Conservation (phyloP, 1,139 yeast species). For the Debaryomyces sp. region DNA sequence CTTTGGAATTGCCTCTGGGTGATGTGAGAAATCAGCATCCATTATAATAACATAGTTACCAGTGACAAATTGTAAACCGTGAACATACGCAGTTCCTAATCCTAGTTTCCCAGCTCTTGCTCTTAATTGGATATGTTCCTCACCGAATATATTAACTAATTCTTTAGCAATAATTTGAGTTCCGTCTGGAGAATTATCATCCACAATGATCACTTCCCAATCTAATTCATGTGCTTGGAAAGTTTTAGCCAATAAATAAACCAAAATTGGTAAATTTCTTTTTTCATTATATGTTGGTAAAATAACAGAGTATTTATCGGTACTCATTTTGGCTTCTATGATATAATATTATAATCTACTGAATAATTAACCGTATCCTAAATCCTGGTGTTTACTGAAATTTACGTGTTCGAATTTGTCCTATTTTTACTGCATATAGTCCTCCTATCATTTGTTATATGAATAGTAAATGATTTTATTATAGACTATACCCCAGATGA, state of each 20-base stretch:
- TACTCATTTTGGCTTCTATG: constrained; percentile 12
- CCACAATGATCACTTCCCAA: constrained; percentile 83
- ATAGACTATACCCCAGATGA: constrained; percentile 3
- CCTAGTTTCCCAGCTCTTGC: constrained; percentile 83
- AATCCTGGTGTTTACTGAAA: neutral
- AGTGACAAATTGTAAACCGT: constrained; percentile 71
- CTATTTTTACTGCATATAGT: neutral
- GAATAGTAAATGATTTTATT: neutral
- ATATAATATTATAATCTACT: neutral
- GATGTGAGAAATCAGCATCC: constrained; percentile 88
- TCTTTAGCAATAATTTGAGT: constrained; percentile 75
- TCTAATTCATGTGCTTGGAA: constrained; percentile 59
- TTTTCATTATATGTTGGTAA: constrained; percentile 82
- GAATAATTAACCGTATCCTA: neutral
- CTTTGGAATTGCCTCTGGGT: constrained; percentile 78
- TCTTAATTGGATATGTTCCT: constrained; percentile 63
- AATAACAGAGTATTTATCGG: constrained; percentile 71
- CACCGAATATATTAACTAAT: constrained; percentile 64
- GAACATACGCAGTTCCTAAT: constrained; percentile 81
- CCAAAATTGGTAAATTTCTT: constrained; percentile 68
- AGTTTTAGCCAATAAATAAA: constrained; percentile 73
- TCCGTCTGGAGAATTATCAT: constrained; percentile 83
- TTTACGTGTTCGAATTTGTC: constrained; percentile 4
- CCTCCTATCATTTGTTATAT: too few relatives aligned
- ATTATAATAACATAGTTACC: constrained; percentile 80